Conservation (phyloP, 805 yeast genomes). For the Lipomyces oligophaga region DNA sequence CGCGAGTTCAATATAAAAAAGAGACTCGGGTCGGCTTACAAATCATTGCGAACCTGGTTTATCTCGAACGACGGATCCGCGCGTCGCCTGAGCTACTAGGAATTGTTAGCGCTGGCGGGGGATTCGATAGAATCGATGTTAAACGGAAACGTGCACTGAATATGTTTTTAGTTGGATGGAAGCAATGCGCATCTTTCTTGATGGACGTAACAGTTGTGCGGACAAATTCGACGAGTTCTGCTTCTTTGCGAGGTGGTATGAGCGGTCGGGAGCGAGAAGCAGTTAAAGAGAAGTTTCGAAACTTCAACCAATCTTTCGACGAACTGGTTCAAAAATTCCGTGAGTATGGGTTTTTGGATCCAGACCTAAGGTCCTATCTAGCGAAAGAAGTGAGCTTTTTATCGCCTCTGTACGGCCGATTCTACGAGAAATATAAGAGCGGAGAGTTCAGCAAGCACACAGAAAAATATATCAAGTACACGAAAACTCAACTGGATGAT, state of each 20-base stretch:
- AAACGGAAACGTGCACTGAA: conserved; percentile 71
- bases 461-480: conserved; percentile 60
- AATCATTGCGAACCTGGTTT: conserved; percentile 63
- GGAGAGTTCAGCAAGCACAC: conserved; percentile 71
- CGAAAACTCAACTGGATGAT: conserved; percentile 42
- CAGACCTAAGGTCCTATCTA: conserved; percentile 57
- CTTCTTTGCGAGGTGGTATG: conserved; percentile 39
- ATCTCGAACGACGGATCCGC: conserved; percentile 57
- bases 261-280: conserved; percentile 73
- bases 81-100: conserved; percentile 43
- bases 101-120: conserved; percentile 57
- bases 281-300: conserved; percentile 77
- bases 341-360: conserved; percentile 62
- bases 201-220: conserved; percentile 73
- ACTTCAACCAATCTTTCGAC: conserved; percentile 80
- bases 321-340: conserved; percentile 65
- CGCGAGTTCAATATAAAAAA: conserved; percentile 40
- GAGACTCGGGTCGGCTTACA: conserved; percentile 57
- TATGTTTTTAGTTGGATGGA: conserved; percentile 72
- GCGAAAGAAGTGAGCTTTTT: conserved; percentile 70
- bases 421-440: conserved; percentile 68
- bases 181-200: conserved; percentile 65
- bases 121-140: conserved; percentile 54
- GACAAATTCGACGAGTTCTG: conserved; percentile 8
- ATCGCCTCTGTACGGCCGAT: conserved; percentile 77